Base-by-base conservation (phyloP, 768 basidiomycete species). In the Russula foetens region DNA sequence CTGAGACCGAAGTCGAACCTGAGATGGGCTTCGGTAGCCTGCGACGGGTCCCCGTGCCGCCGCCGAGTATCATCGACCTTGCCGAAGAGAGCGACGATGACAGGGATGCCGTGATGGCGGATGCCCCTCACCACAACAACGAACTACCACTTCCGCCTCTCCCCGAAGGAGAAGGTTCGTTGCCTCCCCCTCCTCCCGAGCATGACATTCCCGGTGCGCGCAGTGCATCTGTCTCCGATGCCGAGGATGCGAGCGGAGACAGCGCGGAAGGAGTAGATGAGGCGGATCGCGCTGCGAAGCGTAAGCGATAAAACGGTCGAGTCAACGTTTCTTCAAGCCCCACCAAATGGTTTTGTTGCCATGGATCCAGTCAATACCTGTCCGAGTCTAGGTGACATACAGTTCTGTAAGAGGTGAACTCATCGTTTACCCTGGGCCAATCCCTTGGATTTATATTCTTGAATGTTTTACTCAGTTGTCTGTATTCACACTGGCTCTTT, bases 1-100 rank as follows among this genome's bases (percentile, higher is more conserved):
- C 61, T 9, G 61, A 62, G 39, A 62, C 61, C 4, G 61, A 62
- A 53, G 61, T 62, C n/a, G 61, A 62, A 24, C 61, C 56, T 8
- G 61, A 62, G 6, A 47, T 57, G 45, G 56, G 45, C 2, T 2
- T 38, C 21, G 24, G 44, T 49, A 47, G 35, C 51, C 19, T 62
- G 29, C 60, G 61, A 43, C 51, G 61, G 23, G 23, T 48, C 8
- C 56, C 61, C 14, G 39, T 58, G n/a, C 56, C 50, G n/a, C 56
- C 50, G 15, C 56, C 56, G 39, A 62, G 61, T 29, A 62, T 62
- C n/a, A 62, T 62, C 12, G 61, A 62, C 46, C 61, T 62, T 23
- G 61, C 24, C 3, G 61, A 62, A 39, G 61, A 43, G 7, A 62
- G 56, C 24, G 61, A 62, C 39, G 61, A 62, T 17, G 61, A 62